Conservation (phyloP, 2,329 filamentous ascomycete genomes). For the Zelopaecilomyces penicillatus region DNA sequence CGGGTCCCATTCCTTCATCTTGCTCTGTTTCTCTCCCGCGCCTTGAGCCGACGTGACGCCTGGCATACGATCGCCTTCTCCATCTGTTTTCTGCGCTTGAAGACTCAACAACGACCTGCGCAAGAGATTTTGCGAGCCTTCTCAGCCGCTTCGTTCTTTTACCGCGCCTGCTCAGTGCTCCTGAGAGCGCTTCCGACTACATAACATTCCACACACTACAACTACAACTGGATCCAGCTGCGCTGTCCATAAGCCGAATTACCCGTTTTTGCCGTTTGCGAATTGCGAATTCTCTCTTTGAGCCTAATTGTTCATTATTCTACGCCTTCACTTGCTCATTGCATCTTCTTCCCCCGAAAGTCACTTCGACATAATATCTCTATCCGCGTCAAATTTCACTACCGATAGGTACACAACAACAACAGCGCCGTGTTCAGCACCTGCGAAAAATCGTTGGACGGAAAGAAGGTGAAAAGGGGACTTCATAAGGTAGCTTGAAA, state of each 20-base stretch:
- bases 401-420: too few relatives aligned
- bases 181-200: too few relatives aligned
- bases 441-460: too few relatives aligned
- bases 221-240: constrained; percentile 40
- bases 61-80: neutral
- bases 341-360: constrained; percentile 7
- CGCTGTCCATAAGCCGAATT: constrained; percentile 34
- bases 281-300: constrained; percentile 14
- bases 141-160: too few relatives aligned
- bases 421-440: too few relatives aligned
- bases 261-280: constrained; percentile 10
- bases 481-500: constrained; percentile 16
- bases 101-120: too few relatives aligned
- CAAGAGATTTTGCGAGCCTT: too few relatives aligned
- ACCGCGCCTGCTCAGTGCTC: too few relatives aligned
- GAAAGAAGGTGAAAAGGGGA: too few relatives aligned
- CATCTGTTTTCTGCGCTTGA: neutral
- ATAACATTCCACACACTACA: too few relatives aligned
- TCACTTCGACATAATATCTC: too few relatives aligned
- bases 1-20: constrained; percentile 16
- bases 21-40: constrained; percentile 13
- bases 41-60: neutral
- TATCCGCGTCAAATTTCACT: too few relatives aligned
- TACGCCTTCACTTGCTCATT: constrained; percentile 9
- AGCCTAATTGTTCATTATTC: constrained; percentile 4